These are phyloP conservation scores for Mycena epipterygia DNA, from an alignment of 768 basidiomycete genomes.

Conservation along the genomic window DNA sequence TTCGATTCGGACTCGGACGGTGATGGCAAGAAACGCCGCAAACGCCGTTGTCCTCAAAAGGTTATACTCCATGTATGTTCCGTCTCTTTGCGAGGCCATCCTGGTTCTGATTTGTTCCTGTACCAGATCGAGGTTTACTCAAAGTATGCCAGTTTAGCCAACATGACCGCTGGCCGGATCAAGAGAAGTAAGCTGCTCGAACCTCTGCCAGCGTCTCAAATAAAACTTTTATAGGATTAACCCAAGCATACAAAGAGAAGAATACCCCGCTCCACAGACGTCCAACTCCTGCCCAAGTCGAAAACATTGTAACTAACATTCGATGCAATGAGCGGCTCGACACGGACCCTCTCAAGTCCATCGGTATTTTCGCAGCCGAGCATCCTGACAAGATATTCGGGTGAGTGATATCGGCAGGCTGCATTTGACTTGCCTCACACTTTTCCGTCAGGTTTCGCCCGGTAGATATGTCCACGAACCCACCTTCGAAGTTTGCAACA, in stretches of 20 bases:
- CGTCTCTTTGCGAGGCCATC: too few species aligned
- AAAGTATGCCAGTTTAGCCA: not conserved
- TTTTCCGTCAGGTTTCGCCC: too few species aligned
- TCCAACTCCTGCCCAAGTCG: not conserved
- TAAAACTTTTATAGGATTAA: not conserved
- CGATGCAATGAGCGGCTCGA: not conserved
- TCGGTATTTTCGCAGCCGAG: not conserved
- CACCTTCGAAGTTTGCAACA: constrained; percentile 8
- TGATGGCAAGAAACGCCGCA: not conserved
- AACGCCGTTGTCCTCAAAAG: not conserved
- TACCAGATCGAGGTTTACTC: constrained; percentile 5
- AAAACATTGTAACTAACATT: constrained; percentile 1
- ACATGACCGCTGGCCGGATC: too few species aligned
- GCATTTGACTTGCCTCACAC: too few species aligned
- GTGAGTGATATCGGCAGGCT: too few species aligned
- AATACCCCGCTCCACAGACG: not conserved
- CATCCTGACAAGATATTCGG: too few species aligned
- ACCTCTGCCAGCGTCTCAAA: not conserved
- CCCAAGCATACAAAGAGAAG: not conserved
- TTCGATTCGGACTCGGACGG: not conserved
- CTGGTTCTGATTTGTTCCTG: not conserved
- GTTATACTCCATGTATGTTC: not conserved
- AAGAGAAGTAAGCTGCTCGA: not conserved
- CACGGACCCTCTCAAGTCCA: not conserved
- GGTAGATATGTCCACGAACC: constrained; percentile 8